Evolutionary conservation across 1,139 yeast genomes (phyloP).

Genomic region (Geotrichum cucujoidarum): DNA sequence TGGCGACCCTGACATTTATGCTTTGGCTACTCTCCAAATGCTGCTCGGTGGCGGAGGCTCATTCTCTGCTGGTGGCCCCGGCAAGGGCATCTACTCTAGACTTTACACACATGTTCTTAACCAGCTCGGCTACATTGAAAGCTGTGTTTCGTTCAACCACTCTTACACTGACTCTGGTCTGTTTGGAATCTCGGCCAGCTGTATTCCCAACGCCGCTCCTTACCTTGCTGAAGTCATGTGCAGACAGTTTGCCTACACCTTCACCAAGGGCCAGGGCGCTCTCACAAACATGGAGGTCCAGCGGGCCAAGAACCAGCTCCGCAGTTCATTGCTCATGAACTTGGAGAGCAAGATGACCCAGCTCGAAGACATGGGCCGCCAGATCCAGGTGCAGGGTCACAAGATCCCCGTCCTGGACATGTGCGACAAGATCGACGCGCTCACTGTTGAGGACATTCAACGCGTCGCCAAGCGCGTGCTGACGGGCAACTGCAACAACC

Average conservation of each 20-base stretch:
- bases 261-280: slow-evolving; percentile 57
- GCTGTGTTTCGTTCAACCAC: slow-evolving; percentile 83
- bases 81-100: slow-evolving; percentile 97
- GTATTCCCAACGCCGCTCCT: slow-evolving; percentile 81
- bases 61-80: slow-evolving; percentile 99
- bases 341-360: slow-evolving; percentile 87
- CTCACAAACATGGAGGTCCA: slow-evolving; percentile 67
- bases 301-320: slow-evolving; percentile 88
- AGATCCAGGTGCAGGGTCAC: slow-evolving; percentile 76
- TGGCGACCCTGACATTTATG: slow-evolving; percentile 80
- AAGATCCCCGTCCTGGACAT: slow-evolving; percentile 78
- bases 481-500: slow-evolving; percentile 55
- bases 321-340: slow-evolving; percentile 87
- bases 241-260: slow-evolving; percentile 62
- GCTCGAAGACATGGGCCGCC: slow-evolving; percentile 92
- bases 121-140: slow-evolving; percentile 86
- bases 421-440: slow-evolving; percentile 67
- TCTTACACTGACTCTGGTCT: slow-evolving; percentile 86
- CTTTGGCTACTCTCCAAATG: slow-evolving; percentile 85
- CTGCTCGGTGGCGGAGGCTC: slow-evolving; percentile 97
- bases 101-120: slow-evolving; percentile 87
- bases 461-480: slow-evolving; percentile 72
- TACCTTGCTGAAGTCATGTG: slow-evolving; percentile 78
- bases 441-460: slow-evolving; percentile 63
- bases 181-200: slow-evolving; percentile 82